Evolutionary conservation across 192 early-diverging fungal species (phyloP).

Genomic region (Linnemannia exigua): DNA sequence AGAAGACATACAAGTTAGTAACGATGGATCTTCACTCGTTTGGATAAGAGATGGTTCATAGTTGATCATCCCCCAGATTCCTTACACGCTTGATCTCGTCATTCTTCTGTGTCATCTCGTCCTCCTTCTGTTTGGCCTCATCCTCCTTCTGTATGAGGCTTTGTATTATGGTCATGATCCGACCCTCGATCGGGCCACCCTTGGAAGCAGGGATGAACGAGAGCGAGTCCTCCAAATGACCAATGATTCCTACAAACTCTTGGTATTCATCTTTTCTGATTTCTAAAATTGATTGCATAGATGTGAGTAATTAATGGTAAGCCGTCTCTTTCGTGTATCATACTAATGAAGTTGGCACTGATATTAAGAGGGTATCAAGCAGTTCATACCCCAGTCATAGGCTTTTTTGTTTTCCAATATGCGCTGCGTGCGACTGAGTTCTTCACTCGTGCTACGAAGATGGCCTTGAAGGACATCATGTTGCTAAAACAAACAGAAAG

Average conservation of each 20-base stretch:
- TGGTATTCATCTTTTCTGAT: neutral
- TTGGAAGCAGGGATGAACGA: neutral
- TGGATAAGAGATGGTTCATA: neutral
- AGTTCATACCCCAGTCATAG: neutral
- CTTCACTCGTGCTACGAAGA: neutral
- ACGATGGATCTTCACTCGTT: neutral
- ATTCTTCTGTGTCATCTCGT: neutral
- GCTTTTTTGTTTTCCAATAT: neutral
- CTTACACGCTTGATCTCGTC: neutral
- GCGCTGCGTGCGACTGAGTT: neutral
- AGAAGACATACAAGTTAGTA: neutral
- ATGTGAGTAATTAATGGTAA: no score
- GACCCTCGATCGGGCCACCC: neutral
- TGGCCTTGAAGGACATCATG: neutral
- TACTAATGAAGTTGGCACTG: neutral
- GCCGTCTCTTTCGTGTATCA: no score
- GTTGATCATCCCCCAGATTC: neutral
- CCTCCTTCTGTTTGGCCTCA: neutral
- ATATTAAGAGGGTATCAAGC: neutral
- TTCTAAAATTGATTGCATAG: neutral
- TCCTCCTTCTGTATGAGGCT: constrained; percentile 9
- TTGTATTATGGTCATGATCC: constrained; percentile 14
- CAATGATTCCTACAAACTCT: constrained; percentile 5
- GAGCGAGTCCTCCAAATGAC: constrained; percentile 20
- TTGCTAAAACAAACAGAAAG: neutral